These are phyloP conservation scores for Breynia disticha DNA, from an alignment of 441 rosid species.

Conservation along the genomic window DNA sequence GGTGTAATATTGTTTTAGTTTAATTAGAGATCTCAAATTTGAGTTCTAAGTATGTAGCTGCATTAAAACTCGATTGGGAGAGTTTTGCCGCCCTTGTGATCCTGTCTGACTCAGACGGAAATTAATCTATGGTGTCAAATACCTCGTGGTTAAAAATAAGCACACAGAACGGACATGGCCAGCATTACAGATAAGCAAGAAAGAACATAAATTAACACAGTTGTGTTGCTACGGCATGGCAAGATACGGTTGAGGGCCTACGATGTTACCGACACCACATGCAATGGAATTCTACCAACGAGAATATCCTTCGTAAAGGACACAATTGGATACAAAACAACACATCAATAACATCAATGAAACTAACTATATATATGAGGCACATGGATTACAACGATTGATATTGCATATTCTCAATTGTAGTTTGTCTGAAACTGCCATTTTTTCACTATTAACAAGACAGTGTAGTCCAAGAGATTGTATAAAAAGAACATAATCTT, in stretches of 20 bases:
- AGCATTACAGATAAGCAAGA: neutral
- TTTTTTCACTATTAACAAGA: conserved; percentile 1
- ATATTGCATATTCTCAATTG: neutral
- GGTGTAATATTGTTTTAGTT: too few relatives aligned
- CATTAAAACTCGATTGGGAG: too few relatives aligned
- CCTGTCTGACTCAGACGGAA: too few relatives aligned
- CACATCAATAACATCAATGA: neutral
- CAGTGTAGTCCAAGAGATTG: neutral
- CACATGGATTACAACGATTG: neutral
- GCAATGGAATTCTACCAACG: conserved; percentile 4
- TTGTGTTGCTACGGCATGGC: neutral
- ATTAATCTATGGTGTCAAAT: too few relatives aligned
- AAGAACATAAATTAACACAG: neutral
- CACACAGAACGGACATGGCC: neutral
- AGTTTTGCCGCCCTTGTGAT: too few relatives aligned
- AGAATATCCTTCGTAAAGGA: neutral
- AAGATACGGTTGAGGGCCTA: neutral
- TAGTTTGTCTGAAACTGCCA: neutral
- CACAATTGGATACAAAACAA: neutral
- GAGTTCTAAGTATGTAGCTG: too few relatives aligned
- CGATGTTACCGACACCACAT: neutral
- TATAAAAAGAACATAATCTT: conserved; percentile 7
- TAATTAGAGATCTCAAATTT: too few relatives aligned
- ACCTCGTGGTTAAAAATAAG: too few relatives aligned
- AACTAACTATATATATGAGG: neutral